phyloP scores from a whole-genome alignment of 257 asterid genomes.

The Prunella vulgaris region DNA sequence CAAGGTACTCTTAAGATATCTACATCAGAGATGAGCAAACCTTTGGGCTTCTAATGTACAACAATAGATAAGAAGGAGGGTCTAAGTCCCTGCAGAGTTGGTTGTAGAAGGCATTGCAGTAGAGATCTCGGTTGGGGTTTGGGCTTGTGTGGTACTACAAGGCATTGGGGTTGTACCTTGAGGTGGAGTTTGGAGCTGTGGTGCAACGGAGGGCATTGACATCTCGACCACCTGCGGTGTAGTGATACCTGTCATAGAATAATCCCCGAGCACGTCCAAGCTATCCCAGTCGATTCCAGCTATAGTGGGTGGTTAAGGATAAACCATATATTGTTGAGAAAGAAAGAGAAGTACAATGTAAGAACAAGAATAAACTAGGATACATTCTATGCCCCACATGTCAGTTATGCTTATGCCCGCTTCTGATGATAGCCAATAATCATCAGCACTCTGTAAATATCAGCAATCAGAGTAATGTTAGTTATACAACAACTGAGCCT shows the following conservation, averaged over 20 bases:
- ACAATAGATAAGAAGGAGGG: background rate
- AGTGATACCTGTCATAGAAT: conserved; percentile 28
- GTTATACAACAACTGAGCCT: too few relatives aligned
- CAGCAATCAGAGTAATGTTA: conserved; percentile 9
- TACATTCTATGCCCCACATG: conserved; percentile 74
- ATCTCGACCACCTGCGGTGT: conserved; percentile 39
- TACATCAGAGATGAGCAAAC: conserved; percentile 12
- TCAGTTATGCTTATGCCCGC: conserved; percentile 64
- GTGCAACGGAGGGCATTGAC: conserved; percentile 30
- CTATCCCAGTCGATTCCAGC: conserved; percentile 49
- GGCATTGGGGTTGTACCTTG: conserved; percentile 33
- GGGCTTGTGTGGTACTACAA: conserved; percentile 28
- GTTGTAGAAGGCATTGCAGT: conserved; percentile 33
- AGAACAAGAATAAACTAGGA: conserved; percentile 31
- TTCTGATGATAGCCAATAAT: conserved; percentile 64
- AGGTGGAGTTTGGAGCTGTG: conserved; percentile 46
- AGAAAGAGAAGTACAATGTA: background rate
- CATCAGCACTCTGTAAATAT: conserved; percentile 58
- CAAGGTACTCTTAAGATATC: conserved; percentile 8
- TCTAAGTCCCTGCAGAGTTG: conserved; percentile 32
- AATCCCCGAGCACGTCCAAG: conserved; percentile 44
- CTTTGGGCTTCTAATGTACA: conserved; percentile 28
- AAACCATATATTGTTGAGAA: background rate
- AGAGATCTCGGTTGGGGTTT: conserved; percentile 41
- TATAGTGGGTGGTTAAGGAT: conserved; percentile 35